Percentiles rank a stretch among this genome's conserved stretches.
Evolutionary conservation across 2,329 filamentous ascomycete species (phyloP).

Genomic region (Clarireedia homoeocarpa): DNA sequence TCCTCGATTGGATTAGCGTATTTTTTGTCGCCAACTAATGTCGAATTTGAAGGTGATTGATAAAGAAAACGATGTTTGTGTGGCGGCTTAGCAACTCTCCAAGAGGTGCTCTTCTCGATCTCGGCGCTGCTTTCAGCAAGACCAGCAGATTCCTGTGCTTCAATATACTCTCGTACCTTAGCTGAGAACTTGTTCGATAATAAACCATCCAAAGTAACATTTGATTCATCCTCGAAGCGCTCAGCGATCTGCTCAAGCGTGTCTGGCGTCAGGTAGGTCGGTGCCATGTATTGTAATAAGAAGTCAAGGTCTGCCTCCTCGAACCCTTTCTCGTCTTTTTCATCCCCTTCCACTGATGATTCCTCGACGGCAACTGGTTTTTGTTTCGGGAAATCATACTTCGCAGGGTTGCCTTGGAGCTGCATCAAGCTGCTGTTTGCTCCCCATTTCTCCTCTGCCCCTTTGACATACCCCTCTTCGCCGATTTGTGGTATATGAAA

Average conservation of each 20-base stretch:
- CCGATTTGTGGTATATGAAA: slow-evolving; percentile 95
- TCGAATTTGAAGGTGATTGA: slow-evolving; percentile 46
- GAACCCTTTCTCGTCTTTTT: slow-evolving; percentile 47
- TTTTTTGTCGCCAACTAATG: slow-evolving; percentile 24
- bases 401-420: slow-evolving; percentile 82
- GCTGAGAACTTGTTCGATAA: slow-evolving; percentile 70
- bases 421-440: slow-evolving; percentile 89
- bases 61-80: slow-evolving; percentile 95
- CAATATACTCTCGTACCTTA: slow-evolving; percentile 63
- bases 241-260: slow-evolving; percentile 75
- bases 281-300: slow-evolving; percentile 80
- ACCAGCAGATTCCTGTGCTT: slow-evolving; percentile 49
- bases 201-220: slow-evolving; percentile 73
- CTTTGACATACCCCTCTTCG: slow-evolving; percentile 84
- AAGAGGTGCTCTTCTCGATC: slow-evolving; percentile 50
- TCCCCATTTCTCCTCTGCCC: slow-evolving; percentile 79
- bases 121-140: slow-evolving; percentile 41
- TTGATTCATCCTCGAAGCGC: slow-evolving; percentile 75
- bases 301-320: slow-evolving; percentile 81
- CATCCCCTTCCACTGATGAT: slow-evolving; percentile 6
- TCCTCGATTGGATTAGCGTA: slow-evolving; percentile 60
- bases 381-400: slow-evolving; percentile 73
- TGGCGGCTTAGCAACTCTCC: slow-evolving; percentile 76
- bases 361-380: slow-evolving; percentile 42
- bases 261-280: slow-evolving; percentile 86